phyloP scores from a whole-genome alignment of 2,329 filamentous ascomycete species.

The Phialophora tarda region DNA sequence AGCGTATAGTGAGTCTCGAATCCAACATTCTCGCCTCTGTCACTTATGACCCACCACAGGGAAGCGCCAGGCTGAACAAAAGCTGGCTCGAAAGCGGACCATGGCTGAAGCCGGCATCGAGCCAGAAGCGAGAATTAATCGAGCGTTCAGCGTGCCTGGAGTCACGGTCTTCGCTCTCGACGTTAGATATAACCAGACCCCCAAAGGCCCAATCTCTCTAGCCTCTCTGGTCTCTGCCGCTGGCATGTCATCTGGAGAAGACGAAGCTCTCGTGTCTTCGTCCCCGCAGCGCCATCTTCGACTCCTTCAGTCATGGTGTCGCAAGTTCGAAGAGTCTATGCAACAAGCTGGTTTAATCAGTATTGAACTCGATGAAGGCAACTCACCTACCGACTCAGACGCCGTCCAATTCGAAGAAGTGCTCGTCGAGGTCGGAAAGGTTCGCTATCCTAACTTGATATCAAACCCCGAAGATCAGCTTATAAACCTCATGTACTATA shows the following conservation, averaged over 20 bases:
- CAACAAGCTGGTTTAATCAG: background rate
- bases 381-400: conserved; percentile 9
- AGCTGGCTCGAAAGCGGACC: background rate
- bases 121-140: background rate
- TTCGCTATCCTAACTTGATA: conserved; percentile 8
- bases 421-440: conserved; percentile 4
- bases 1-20: conserved; percentile 37
- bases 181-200: background rate
- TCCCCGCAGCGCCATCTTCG: conserved; percentile 2
- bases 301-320: conserved; percentile 21
- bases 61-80: conserved; percentile 26
- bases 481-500: conserved; percentile 44
- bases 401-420: conserved; percentile 21
- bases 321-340: conserved; percentile 19
- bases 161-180: conserved; percentile 16
- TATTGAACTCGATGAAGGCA: background rate
- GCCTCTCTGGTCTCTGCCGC: conserved; percentile 12
- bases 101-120: conserved; percentile 2
- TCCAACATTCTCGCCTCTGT: too few species aligned
- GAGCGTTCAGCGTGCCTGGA: conserved; percentile 12
- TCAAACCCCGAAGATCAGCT: conserved; percentile 41
- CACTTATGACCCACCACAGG: conserved; percentile 11
- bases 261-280: background rate
- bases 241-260: background rate
- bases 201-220: conserved; percentile 5